These are phyloP conservation scores for Hymenoscyphus repandus DNA, from an alignment of 2,329 filamentous ascomycete genomes.

Conservation along the genomic window DNA sequence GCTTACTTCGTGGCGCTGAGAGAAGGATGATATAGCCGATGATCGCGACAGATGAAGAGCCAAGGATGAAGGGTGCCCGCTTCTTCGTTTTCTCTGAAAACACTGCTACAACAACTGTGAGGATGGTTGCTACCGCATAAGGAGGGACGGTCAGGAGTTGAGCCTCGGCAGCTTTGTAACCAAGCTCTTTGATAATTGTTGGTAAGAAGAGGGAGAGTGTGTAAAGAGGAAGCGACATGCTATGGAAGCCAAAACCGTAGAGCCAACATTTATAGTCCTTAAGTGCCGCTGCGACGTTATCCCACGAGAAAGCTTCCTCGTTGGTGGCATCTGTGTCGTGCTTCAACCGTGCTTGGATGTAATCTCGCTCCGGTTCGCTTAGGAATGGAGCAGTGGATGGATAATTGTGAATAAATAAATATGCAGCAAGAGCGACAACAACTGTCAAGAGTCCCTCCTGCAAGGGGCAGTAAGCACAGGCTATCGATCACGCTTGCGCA, in stretches of 20 bases:
- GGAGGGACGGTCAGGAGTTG: constrained; percentile 59
- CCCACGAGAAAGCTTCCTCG: constrained; percentile 65
- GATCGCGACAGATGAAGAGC: constrained; percentile 48
- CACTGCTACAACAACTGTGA: constrained; percentile 53
- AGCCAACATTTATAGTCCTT: constrained; percentile 68
- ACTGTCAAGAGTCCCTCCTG: constrained; percentile 52
- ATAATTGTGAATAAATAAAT: constrained; percentile 63
- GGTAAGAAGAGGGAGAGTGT: constrained; percentile 52
- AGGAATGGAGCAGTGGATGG: constrained; percentile 55
- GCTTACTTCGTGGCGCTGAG: constrained; percentile 38
- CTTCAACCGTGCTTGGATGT: constrained; percentile 52
- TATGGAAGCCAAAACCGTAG: constrained; percentile 67
- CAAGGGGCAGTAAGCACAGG: background rate
- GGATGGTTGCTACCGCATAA: constrained; percentile 56
- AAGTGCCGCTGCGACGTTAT: constrained; percentile 56
- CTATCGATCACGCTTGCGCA: background rate
- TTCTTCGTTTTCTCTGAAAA: constrained; percentile 52
- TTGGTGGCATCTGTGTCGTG: constrained; percentile 65
- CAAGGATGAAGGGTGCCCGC: constrained; percentile 60
- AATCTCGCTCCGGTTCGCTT: constrained; percentile 37
- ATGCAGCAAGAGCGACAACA: constrained; percentile 43
- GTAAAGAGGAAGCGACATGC: constrained; percentile 60
- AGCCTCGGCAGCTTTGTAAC: constrained; percentile 47
- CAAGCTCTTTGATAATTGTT: constrained; percentile 49
- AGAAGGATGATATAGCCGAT: constrained; percentile 60